A percentile compares a stretch with the other conserved stretches of the same genome.
phyloP scores from a whole-genome alignment of 805 yeast genomes.

The Candida andamanensis region DNA sequence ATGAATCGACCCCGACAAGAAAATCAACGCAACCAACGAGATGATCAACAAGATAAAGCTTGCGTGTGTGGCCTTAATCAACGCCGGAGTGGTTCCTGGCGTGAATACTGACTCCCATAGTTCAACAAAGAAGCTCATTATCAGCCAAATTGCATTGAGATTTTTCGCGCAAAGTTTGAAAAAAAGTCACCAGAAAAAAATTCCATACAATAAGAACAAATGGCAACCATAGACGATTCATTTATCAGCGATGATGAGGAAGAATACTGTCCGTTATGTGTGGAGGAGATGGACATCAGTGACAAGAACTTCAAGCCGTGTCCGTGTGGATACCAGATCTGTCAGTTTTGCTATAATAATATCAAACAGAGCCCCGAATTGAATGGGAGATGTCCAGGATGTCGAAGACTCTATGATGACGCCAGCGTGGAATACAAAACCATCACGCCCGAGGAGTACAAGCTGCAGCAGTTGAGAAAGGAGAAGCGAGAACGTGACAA shows the following conservation, averaged over 20 bases:
- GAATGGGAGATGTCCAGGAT: constrained; percentile 96
- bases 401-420: constrained; percentile 91
- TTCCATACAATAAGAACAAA: too few relatives aligned
- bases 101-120: constrained; percentile 89
- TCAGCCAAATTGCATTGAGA: neutral
- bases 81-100: constrained; percentile 90
- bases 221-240: constrained; percentile 42
- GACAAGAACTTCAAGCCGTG: constrained; percentile 98
- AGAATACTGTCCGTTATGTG: constrained; percentile 85
- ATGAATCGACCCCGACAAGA: constrained; percentile 63
- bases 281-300: constrained; percentile 95
- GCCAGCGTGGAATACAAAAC: constrained; percentile 84
- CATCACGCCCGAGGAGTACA: constrained; percentile 82
- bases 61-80: constrained; percentile 81
- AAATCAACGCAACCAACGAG: constrained; percentile 54
- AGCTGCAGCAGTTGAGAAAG: constrained; percentile 72
- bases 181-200: too few relatives aligned
- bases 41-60: constrained; percentile 65
- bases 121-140: constrained; percentile 49
- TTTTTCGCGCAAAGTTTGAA: neutral
- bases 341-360: constrained; percentile 97
- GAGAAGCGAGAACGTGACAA: constrained; percentile 76
- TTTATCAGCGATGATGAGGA: constrained; percentile 77
- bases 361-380: constrained; percentile 93
- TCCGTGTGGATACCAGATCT: constrained; percentile 97